Percentiles rank a stretch among this genome's conserved stretches.
Evolutionary conservation across 345 rosid species (phyloP).

Genomic region (Litchi chinensis): DNA sequence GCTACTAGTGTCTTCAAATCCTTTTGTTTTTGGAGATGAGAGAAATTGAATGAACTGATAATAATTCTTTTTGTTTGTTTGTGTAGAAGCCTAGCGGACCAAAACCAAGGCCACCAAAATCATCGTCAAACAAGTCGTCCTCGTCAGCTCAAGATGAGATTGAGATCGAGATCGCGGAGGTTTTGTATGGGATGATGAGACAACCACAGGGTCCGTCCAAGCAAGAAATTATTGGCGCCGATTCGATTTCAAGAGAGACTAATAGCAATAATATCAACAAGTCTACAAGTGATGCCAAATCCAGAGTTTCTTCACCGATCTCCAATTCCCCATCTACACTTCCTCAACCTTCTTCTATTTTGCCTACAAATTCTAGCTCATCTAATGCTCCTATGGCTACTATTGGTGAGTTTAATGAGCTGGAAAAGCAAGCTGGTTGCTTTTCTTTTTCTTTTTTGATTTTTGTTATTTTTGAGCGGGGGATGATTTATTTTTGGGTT

Average conservation of each 20-base stretch:
- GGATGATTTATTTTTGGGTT: slow-evolving; percentile 7
- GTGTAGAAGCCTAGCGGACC: slow-evolving; percentile 71
- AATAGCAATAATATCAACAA: slow-evolving; percentile 29
- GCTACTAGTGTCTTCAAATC: neutral
- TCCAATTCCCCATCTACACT: slow-evolving; percentile 52
- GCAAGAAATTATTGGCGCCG: slow-evolving; percentile 54
- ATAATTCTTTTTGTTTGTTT: neutral
- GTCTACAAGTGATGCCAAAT: slow-evolving; percentile 60
- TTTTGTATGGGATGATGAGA: slow-evolving; percentile 86
- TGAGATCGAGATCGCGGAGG: slow-evolving; percentile 99
- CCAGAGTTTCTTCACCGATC: slow-evolving; percentile 89
- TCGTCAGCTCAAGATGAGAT: slow-evolving; percentile 90
- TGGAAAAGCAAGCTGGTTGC: neutral
- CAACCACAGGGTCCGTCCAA: slow-evolving; percentile 72
- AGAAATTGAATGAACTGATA: slow-evolving; percentile 20
- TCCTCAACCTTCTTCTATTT: slow-evolving; percentile 57
- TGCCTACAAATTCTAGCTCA: slow-evolving; percentile 60
- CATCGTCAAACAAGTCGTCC: slow-evolving; percentile 55
- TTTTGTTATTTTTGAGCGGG: neutral
- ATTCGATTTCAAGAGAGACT: slow-evolving; percentile 42
- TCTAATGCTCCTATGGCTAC: slow-evolving; percentile 56
- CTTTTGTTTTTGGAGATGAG: neutral
- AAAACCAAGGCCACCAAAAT: slow-evolving; percentile 82
- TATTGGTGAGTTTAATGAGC: slow-evolving; percentile 49
- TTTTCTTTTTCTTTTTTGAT: neutral